Base-by-base conservation (phyloP, 208 protist species). In the Angomonas deanei region DNA sequence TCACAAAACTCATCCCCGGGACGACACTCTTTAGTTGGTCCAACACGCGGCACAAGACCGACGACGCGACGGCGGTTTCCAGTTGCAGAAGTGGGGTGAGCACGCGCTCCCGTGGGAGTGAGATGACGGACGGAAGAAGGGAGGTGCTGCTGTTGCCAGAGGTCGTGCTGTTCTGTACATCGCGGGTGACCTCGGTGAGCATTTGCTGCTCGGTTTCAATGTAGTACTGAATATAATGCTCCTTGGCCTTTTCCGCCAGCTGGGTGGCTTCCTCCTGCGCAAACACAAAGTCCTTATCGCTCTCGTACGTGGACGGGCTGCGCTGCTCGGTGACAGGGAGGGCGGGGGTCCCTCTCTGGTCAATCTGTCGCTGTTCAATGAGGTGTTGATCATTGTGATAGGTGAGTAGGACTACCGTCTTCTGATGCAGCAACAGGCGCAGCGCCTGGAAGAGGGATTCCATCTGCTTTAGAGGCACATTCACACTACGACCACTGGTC, bases 1-100 rank as follows among this genome's bases (percentile, higher is more conserved):
- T 27, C 13, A 84, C 90, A 62, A 84, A 89, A 15, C 48, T 26
- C 58, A 88, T 82, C 21, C 75, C 70, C 2, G 90, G 83, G 10
- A 87, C 62, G 39, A 70, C 49, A 5, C 42, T 11, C 33, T 64
- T 72, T 49, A 74, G 73, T 59, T 93, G 84, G 59, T 84, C 76
- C 23, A 96, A 71, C 11, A 92, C 80, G 38, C 74, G 76, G 69
- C 78, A 83, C n/a, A 96, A 70, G 26, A 96, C 59, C 32, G 80
- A 68, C 5, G 72, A 84, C 50, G 64, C 66, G 33, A 77, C 73
- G 4, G 84, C 80, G 0, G 87, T 84, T 72, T 96, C 84, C 21
- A 84, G 39, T n/a, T 48, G 49, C 49, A 95, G 63, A n/a, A 88
- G 42, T 10, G 85, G 76, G 6, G 61, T 28, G 31, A 85, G 74